Conservation (phyloP, 139 green algal genomes). For the Bryopsis sp. region DNA sequence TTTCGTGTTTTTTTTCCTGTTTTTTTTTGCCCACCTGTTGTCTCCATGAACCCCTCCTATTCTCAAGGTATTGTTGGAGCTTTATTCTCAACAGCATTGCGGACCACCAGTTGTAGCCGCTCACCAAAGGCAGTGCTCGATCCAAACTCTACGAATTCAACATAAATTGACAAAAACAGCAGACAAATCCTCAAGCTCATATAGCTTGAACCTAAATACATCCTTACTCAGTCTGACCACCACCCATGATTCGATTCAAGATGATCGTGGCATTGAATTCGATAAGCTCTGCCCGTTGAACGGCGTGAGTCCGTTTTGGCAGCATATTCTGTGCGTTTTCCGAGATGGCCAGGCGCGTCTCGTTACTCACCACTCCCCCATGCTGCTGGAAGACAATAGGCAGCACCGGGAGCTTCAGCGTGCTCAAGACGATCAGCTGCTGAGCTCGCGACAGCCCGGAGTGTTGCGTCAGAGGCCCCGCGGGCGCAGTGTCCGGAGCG, state of each 20-base stretch:
- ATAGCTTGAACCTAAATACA: no score
- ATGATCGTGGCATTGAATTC: no score
- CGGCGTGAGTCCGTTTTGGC: no score
- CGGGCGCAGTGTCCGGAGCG: background rate
- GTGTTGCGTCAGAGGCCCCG: slow-evolving; percentile 14
- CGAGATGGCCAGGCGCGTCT: background rate
- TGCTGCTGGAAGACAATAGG: slow-evolving; percentile 9
- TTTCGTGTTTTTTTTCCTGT: no score
- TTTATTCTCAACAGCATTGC: slow-evolving; percentile 9
- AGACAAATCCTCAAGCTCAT: no score
- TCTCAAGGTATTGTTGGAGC: slow-evolving; percentile 5
- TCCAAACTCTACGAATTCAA: slow-evolving; percentile 8
- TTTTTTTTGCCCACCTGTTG: no score
- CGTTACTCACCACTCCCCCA: slow-evolving; percentile 12
- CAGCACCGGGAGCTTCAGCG: background rate
- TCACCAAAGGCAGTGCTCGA: slow-evolving; percentile 14
- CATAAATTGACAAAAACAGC: no score
- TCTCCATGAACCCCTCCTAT: no score
- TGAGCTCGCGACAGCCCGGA: slow-evolving; percentile 10
- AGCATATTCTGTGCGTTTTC: no score
- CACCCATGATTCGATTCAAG: background rate
- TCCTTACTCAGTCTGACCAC: background rate
- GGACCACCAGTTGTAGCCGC: background rate
- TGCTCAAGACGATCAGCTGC: slow-evolving; percentile 7
- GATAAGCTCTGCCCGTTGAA: no score